Base-by-base conservation (phyloP, 352 stramenopile species). In the Phytophthora meadii region DNA sequence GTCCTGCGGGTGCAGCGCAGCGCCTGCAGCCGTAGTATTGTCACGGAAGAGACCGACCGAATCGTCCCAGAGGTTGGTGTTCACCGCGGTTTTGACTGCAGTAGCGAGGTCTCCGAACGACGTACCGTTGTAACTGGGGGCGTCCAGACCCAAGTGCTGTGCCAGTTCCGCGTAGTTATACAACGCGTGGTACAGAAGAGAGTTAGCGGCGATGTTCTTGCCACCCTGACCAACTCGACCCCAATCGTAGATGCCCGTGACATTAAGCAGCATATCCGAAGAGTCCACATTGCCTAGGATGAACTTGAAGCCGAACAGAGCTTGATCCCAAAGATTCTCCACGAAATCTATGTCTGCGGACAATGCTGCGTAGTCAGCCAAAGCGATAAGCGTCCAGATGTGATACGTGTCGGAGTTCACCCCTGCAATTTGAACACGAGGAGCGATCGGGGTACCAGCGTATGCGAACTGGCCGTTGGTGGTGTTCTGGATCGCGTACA, bases 151-250 rank as follows among this genome's bases (percentile, higher is more conserved):
- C 12, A 71, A 50, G 5, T 75, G 51, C 4, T 32, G 1, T 0
- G 67, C 70, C n/a, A 79, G 17, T 7, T 72, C 47, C 5, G 34
- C 41, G 34, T 68, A 69, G 17, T 34, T 48, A 5, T 45, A 41
- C 11, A 81, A 30, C 3, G 70, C 63, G 6, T 72, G 66, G 17
- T 77, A 82, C 25, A 82, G 44, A 2, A 82, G 53, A 2, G 54
- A 70, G 30, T 77, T 82, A 17, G 66, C 62, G 1, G 68, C 74
- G 19, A 77, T 79, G 27, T 74, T 77, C 56, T 82, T 82, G 57
- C 61, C 74, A 11, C 61, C 60, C n/a, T 79, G 70, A 6, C 67
- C 74, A 2, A 72, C 59, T 27, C 67, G 62, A 7, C 74, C 70
- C 74, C 74, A 82, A 44, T 82, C 74, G 10, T 44, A 56, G 0